Base-by-base conservation (phyloP, 1,139 yeast species). In the Wickerhamomyces sp. region DNA sequence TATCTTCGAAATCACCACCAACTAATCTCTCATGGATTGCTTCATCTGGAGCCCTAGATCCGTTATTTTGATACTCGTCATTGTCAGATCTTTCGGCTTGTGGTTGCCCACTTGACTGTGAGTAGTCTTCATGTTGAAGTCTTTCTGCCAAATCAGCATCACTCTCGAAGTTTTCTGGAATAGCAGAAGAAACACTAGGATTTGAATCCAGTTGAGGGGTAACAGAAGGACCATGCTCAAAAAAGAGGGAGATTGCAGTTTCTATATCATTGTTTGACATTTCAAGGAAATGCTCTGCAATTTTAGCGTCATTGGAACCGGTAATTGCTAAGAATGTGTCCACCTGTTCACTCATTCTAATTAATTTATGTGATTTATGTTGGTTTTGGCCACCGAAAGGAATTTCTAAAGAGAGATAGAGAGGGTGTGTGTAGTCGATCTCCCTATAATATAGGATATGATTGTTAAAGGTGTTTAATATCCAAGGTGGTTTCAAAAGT, bases 251-350 rank as follows among this genome's bases (percentile, higher is more conserved):
- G 8, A 94, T 88, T 0, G 99, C 99, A 30, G 81, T 78, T 51
- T 91, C 96, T 40, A 93, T 64, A 60, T 89, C 81, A 47, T 83
- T 82, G 43, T 83, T 91, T 10, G 94, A 78, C 67, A 91, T 81
- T 31, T 84, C 91, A 40, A 94, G 67, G 61, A 84, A 94, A 58
- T 84, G 90, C 50, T 73, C 72, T 2, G 99, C 99, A 31, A 79
- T 70, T 3, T 75, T 74, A 2, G 78, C 74, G 60, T 87, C 94
- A 3, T 80, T 74, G 7, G 79, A 78, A 18, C 89, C 89, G 0
- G 99, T 90, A 46, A 94, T 84, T 34, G 94, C 93, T 62, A 91
- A 72, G 64, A 93, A 93, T 32, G 84, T 79, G 23, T 85, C 82
- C 32, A 87, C 69, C 40, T 73, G 67, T 45, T 80, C 89, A n/a